Base-by-base conservation (phyloP, 2,329 filamentous ascomycete species). In the Pseudogymnoascus sp. region DNA sequence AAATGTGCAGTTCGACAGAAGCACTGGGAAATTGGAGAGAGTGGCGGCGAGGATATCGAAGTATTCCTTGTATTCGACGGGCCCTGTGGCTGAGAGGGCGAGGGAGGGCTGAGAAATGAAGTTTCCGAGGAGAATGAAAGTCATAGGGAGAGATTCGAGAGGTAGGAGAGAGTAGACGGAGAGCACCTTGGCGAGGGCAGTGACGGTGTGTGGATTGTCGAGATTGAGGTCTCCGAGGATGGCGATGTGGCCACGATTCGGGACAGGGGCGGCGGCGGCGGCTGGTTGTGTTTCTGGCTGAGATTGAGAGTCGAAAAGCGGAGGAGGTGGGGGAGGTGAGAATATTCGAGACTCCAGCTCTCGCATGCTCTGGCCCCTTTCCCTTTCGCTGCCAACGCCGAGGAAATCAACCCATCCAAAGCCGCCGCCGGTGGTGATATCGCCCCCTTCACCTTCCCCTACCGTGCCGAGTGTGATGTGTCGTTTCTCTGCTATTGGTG, bases 341-440 rank as follows among this genome's bases (percentile, higher is more conserved):
- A 23, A 66, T 60, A 60, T 60, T 68, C 72, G 74, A 66, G 34
- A 64, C 40, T 62, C 68, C 36, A 61, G 69, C 59, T 66, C 69
- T 62, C 90, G 86, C 93, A 97, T 97, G 63, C 89, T 88, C 1
- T 84, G 75, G 0, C 93, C 93, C 0, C 88, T 85, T 5, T 91
- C 92, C 53, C 92, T 88, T 74, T 96, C 91, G 70, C 91, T 96
- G 37, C 93, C 93, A 1, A 95, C 84, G 5, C 93, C 95, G 1
- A 97, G 80, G 72, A 97, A 99, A 74, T 97, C 95, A 62, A 96
- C 92, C 93, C 95, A 99, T 46, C 95, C 95, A 72, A 97, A 97
- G 0, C 90, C 91, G 64, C 90, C 90, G 28, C 88, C 88, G 43
- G 89, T 85, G 40, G 84, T 86, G 65, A 84, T 80, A 25, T 75